These are phyloP conservation scores for Clathrospora elynae DNA, from an alignment of 2,329 filamentous ascomycete species.

Conservation along the genomic window DNA sequence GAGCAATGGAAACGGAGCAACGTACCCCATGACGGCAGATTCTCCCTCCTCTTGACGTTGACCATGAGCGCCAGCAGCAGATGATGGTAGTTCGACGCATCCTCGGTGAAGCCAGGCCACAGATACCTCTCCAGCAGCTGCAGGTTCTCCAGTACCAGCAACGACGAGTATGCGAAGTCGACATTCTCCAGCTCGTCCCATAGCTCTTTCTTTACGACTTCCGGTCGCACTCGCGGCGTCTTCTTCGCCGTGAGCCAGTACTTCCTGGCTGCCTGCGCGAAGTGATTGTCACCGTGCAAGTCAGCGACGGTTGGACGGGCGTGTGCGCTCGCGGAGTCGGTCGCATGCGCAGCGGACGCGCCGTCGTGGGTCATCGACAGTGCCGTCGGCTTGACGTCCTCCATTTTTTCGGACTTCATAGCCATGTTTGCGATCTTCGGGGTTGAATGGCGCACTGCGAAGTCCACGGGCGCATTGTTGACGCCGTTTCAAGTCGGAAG, in stretches of 20 bases:
- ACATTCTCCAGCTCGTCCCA: slow-evolving; percentile 88
- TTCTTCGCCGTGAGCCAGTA: slow-evolving; percentile 78
- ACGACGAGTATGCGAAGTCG: slow-evolving; percentile 74
- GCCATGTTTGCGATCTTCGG: slow-evolving; percentile 9
- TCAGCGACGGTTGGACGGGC: slow-evolving; percentile 69
- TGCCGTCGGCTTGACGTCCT: slow-evolving; percentile 27
- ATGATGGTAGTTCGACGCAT: slow-evolving; percentile 90
- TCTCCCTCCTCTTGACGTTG: slow-evolving; percentile 86
- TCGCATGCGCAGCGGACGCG: slow-evolving; percentile 29
- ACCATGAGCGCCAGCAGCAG: slow-evolving; percentile 83
- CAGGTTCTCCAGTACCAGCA: slow-evolving; percentile 84
- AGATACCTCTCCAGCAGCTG: slow-evolving; percentile 91
- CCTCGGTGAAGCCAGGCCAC: slow-evolving; percentile 90
- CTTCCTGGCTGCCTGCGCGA: slow-evolving; percentile 74
- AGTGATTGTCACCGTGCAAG: slow-evolving; percentile 69
- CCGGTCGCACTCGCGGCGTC: slow-evolving; percentile 71
- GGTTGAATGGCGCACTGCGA: slow-evolving; percentile 17
- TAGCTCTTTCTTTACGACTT: slow-evolving; percentile 82
- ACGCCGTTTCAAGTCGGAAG: slow-evolving; percentile 21
- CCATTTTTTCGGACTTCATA: slow-evolving; percentile 29
- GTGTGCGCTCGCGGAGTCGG: slow-evolving; percentile 28
- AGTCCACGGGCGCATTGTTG: slow-evolving; percentile 36
- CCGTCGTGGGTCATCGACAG: slow-evolving; percentile 22
- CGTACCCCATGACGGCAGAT: slow-evolving; percentile 83
- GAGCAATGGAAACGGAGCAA: slow-evolving; percentile 11